Percentiles rank a stretch among this genome's conserved stretches.
Conservation (phyloP, 345 rosid genomes). For the Lumnitzera littorea region DNA sequence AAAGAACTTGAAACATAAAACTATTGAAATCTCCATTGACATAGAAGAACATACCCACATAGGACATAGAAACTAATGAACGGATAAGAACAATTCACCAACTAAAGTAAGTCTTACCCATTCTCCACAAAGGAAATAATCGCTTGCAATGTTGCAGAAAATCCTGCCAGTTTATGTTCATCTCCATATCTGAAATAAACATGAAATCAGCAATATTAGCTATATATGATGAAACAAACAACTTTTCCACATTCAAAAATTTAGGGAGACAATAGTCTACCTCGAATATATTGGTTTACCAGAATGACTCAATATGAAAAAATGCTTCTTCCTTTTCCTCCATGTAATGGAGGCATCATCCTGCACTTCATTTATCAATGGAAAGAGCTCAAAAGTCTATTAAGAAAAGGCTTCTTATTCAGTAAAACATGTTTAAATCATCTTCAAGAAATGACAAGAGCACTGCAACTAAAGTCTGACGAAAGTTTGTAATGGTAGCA, state of each 20-base stretch:
- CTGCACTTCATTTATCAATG: constrained; percentile 57
- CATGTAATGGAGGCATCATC: constrained; percentile 94
- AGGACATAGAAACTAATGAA: background rate
- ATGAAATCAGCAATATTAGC: background rate
- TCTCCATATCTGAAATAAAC: constrained; percentile 72
- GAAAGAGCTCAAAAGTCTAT: constrained; percentile 4
- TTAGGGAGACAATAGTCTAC: constrained; percentile 23
- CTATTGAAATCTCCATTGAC: background rate
- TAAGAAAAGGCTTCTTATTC: no score
- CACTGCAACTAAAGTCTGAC: no score
- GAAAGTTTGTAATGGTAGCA: no score
- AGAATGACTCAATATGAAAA: constrained; percentile 90
- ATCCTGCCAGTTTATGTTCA: constrained; percentile 97
- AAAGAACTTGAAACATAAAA: constrained; percentile 17
- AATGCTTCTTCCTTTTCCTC: constrained; percentile 99
- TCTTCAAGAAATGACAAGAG: no score
- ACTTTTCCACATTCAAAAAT: background rate
- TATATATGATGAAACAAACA: background rate
- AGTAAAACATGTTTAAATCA: no score
- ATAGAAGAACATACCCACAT: background rate
- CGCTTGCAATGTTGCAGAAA: constrained; percentile 98
- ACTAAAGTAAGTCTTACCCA: constrained; percentile 38
- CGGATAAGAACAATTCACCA: constrained; percentile 6
- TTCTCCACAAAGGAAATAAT: constrained; percentile 97
- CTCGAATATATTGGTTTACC: constrained; percentile 99